A percentile compares a stretch with the other conserved stretches of the same genome.
These are phyloP conservation scores for Mycena polygramma DNA, from an alignment of 768 basidiomycete genomes.

Conservation along the genomic window DNA sequence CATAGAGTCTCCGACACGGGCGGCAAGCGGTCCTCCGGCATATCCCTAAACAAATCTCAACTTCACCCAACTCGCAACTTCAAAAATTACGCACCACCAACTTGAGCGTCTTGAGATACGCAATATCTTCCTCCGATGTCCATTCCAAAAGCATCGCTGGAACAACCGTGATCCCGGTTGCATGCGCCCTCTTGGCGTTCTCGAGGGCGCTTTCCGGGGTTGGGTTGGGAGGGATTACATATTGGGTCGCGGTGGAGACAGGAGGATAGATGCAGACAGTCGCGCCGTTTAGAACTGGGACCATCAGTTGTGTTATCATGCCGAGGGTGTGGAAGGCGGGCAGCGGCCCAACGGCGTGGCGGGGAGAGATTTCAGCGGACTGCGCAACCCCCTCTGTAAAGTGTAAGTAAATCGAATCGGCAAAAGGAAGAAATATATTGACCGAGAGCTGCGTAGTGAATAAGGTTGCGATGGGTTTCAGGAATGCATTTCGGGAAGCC, in stretches of 20 bases:
- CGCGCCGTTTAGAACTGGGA: conserved; percentile 43
- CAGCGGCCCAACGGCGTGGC: conserved; percentile 38
- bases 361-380: conserved; percentile 25
- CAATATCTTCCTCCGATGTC: conserved; percentile 47
- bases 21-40: conserved; percentile 52
- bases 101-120: conserved; percentile 44
- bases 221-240: conserved; percentile 49
- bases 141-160: conserved; percentile 57
- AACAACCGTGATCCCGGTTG: conserved; percentile 49
- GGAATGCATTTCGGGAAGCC: conserved; percentile 33
- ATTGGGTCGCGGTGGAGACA: conserved; percentile 35
- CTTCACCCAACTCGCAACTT: background rate
- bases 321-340: conserved; percentile 58
- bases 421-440: background rate
- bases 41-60: conserved; percentile 43
- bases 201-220: conserved; percentile 56
- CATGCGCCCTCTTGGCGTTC: conserved; percentile 45
- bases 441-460: conserved; percentile 18
- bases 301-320: conserved; percentile 45
- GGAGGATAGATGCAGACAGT: conserved; percentile 52
- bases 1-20: conserved; percentile 52
- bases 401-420: background rate
- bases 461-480: conserved; percentile 19
- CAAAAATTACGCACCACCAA: conserved; percentile 42
- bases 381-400: conserved; percentile 4